Evolutionary conservation across 2,329 filamentous ascomycete species (phyloP), one percentile per base, ranked within the genome.

Genomic region (Cytospora schulzeri): DNA sequence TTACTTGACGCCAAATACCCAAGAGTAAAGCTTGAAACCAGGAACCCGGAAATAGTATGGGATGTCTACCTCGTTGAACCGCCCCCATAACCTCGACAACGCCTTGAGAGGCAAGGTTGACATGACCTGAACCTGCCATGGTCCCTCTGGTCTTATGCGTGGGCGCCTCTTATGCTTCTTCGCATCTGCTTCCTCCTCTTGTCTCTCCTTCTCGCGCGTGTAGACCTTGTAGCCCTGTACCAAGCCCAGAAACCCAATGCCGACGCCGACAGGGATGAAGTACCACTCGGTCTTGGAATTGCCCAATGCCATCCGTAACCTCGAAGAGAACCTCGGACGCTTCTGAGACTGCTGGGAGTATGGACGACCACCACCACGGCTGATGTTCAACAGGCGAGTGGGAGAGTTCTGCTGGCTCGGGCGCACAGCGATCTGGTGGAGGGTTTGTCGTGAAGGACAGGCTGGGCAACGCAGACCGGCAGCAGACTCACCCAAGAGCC

Each of bases 121-220:
- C 91, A 97, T 96, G 75, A 97, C 86, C 74, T 93, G 91, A 59
- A 97, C 91, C 73, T 94, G 91, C 91, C 93, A 97, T 76, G 93
- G 92, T 29, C 93, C 93, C 63, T 91, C 91, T 2, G 91, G 92
- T 45, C 91, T 85, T 72, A 96, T 87, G 65, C 88, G 84, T 56
- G 80, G 79, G 69, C 79, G 85, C 77, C 73, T 83, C 79, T 75
- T 85, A 69, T 83, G 82, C 52, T 72, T 73, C 33, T 77, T 71
- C 24, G 80, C 76, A 38, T 74, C 76, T 61, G 77, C 74, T 52
- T 81, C 81, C 65, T 81, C 79, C 65, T 80, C 76, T 51, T 80
- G 73, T 71, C 79, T 82, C 69, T 85, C 83, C 69, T 84, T 81
- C 66, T 86, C 82, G n/a, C 83, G 75, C 28, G 68, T 73, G 17